These are phyloP conservation scores for Neoascochyta sp. DNA, from an alignment of 2,329 filamentous ascomycete genomes.

Conservation along the genomic window DNA sequence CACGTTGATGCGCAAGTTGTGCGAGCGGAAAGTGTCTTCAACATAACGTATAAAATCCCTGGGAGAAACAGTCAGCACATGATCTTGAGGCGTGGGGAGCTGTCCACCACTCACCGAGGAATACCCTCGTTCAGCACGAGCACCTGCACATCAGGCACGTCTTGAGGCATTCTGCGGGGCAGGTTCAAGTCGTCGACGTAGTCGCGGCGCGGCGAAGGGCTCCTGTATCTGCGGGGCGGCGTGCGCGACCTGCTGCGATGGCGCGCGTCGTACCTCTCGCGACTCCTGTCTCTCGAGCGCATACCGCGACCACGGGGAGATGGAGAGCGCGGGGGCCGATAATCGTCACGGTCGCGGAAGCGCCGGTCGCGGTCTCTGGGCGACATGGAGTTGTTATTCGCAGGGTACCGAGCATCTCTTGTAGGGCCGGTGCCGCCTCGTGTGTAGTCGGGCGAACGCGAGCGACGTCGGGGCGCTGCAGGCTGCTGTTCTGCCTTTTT, in stretches of 20 bases:
- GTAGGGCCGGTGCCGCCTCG: conserved; percentile 45
- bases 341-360: conserved; percentile 57
- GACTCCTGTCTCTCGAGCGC: conserved; percentile 38
- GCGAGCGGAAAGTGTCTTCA: conserved; percentile 68
- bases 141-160: conserved; percentile 87
- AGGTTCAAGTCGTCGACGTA: conserved; percentile 63
- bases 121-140: conserved; percentile 71
- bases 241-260: conserved; percentile 64
- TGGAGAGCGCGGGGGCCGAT: conserved; percentile 47
- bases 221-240: conserved; percentile 60
- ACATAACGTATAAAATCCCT: conserved; percentile 79
- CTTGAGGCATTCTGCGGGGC: conserved; percentile 65
- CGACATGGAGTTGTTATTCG: conserved; percentile 33
- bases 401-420: conserved; percentile 44
- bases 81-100: neutral
- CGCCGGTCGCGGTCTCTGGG: conserved; percentile 52
- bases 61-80: conserved; percentile 3
- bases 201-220: conserved; percentile 63
- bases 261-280: conserved; percentile 51
- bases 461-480: conserved; percentile 49
- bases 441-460: conserved; percentile 61
- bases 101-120: conserved; percentile 33
- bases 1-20: conserved; percentile 70
- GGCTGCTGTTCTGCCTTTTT: conserved; percentile 49
- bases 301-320: conserved; percentile 42